Evolutionary conservation across 768 basidiomycete genomes (phyloP), one percentile per base, ranked within the genome.

Genomic region (Suillus decipiens): DNA sequence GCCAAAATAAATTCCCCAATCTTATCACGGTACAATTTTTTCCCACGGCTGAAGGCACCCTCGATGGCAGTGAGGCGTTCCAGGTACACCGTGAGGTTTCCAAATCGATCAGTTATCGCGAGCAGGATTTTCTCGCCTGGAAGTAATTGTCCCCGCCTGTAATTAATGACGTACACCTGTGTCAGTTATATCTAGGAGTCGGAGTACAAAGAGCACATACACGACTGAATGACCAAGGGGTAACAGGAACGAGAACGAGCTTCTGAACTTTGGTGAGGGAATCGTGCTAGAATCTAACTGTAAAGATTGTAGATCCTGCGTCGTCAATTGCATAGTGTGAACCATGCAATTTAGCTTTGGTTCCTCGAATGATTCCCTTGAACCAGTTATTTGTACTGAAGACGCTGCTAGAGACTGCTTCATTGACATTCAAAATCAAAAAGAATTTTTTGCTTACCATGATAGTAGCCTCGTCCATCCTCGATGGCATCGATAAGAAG

Each of bases 1-100:
- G 86, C 77, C 3, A 86, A 60, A 9, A 82, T 17, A 57, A 78
- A 75, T 4, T 80, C 75, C 0, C 82, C 85, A 11, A 86, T 76
- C 68, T 81, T 84, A 61, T 82, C 79, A 3, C 76, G 77, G 59
- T 78, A 74, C 15, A 86, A 68, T 0, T 22, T 37, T 59, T 79
- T 80, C 37, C 74, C 70, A 5, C 61, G 61, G 1, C 68, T 61
- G 4, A 84, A 66, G 0, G 79, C 75, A 12, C 69, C 61, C 0
- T 74, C 72, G 8, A 86, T 71, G 12, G 47, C 62, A 2, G 62
- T 42, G 1, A 79, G 61, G 0, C 36, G 31, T 1, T 84, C 84
- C 19, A 81, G 63, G 60, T 75, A 85, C 3, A 86, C 69, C 24
- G 61, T 67, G 17, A 83, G 41, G 37, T 75, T 70, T 9, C 76